A percentile compares a stretch with the other conserved stretches of the same genome.
Evolutionary conservation across 1,284 basidiomycete species (phyloP).

Genomic region (Puccinia hordei): DNA sequence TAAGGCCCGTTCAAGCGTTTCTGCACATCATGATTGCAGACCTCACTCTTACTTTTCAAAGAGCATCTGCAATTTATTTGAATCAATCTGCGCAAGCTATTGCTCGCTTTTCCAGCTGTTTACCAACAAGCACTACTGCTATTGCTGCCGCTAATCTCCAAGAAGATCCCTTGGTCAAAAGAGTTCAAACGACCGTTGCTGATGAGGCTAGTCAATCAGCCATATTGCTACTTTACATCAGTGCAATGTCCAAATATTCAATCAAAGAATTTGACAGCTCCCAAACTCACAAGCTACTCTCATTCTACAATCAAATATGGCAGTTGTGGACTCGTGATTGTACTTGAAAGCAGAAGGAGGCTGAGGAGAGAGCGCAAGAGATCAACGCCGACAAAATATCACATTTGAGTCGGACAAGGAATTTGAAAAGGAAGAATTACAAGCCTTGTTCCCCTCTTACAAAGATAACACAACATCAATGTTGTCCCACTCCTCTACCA

Average conservation of each 20-base stretch:
- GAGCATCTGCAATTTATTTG: not conserved
- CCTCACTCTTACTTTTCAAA: slow-evolving; percentile 28
- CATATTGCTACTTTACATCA: slow-evolving; percentile 64
- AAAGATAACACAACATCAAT: slow-evolving; percentile 59
- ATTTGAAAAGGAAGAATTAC: slow-evolving; percentile 56
- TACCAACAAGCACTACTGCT: slow-evolving; percentile 7
- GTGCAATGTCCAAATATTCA: slow-evolving; percentile 62
- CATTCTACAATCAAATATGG: slow-evolving; percentile 71
- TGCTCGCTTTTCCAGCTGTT: not conserved
- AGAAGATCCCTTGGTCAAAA: not conserved
- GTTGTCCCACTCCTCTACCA: not conserved
- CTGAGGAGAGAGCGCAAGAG: slow-evolving; percentile 71
- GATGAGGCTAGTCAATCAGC: slow-evolving; percentile 37
- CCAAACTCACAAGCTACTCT: slow-evolving; percentile 55
- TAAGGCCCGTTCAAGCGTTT: slow-evolving; percentile 38
- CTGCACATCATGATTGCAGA: slow-evolving; percentile 32
- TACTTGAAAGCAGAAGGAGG: slow-evolving; percentile 69
- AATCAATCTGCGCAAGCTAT: not conserved
- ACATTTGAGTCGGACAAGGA: slow-evolving; percentile 70
- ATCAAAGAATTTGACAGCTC: slow-evolving; percentile 60
- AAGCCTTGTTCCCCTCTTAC: slow-evolving; percentile 56
- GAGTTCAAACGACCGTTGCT: slow-evolving; percentile 1
- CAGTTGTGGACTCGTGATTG: slow-evolving; percentile 81
- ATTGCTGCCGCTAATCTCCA: slow-evolving; percentile 40
- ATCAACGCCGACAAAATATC: slow-evolving; percentile 74